Evolutionary conservation across 1,284 basidiomycete species (phyloP).

Genomic region (Cryptococcus neoformans): DNA sequence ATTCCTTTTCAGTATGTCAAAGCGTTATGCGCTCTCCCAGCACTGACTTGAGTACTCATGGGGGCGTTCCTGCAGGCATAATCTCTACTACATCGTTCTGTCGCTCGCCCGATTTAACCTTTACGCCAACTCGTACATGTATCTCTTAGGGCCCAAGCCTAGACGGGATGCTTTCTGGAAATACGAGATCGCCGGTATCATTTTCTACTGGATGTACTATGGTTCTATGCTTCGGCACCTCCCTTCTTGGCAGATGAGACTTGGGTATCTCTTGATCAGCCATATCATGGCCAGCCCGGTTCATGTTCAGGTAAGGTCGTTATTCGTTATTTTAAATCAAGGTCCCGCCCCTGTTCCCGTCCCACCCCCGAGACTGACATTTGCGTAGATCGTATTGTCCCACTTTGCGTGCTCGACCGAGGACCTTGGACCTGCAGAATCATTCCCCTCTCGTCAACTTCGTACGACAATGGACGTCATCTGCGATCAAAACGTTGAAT

Average conservation of each 20-base stretch:
- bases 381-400: slow-evolving; percentile 83
- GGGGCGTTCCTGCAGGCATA: slow-evolving; percentile 55
- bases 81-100: slow-evolving; percentile 90
- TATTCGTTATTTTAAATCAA: neutral
- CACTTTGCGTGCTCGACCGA: slow-evolving; percentile 95
- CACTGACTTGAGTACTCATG: neutral
- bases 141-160: slow-evolving; percentile 57
- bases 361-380: too few species aligned
- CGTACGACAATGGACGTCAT: slow-evolving; percentile 95
- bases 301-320: slow-evolving; percentile 53
- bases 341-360: too few species aligned
- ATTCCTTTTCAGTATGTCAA: slow-evolving; percentile 63
- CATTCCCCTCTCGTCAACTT: slow-evolving; percentile 88
- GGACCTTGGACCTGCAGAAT: slow-evolving; percentile 86
- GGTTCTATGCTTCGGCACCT: slow-evolving; percentile 49
- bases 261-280: slow-evolving; percentile 54
- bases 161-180: slow-evolving; percentile 45
- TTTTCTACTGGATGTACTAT: slow-evolving; percentile 57
- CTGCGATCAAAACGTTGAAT: slow-evolving; percentile 77
- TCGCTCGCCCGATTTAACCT: slow-evolving; percentile 93
- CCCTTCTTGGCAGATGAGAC: slow-evolving; percentile 47
- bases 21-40: neutral
- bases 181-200: slow-evolving; percentile 53
- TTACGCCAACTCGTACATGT: slow-evolving; percentile 81
- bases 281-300: slow-evolving; percentile 56